These are phyloP conservation scores for Aspergillus pseudonomiae DNA, from an alignment of 2,329 filamentous ascomycete species.

Conservation along the genomic window DNA sequence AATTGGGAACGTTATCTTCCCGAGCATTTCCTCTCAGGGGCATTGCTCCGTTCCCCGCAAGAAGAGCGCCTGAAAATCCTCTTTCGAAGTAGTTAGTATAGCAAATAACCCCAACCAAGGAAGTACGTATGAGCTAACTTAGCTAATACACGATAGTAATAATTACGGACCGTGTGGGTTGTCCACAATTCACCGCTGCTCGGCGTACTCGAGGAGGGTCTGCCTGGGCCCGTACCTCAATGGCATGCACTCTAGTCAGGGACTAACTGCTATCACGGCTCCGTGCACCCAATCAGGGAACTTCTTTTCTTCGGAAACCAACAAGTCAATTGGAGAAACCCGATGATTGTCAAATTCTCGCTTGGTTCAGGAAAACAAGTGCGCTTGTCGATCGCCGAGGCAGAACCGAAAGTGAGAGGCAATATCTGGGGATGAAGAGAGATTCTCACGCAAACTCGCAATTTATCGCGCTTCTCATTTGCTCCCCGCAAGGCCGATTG, in stretches of 20 bases:
- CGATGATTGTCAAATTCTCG: slow-evolving; percentile 10
- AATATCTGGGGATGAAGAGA: slow-evolving; percentile 10
- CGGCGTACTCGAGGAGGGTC: background rate
- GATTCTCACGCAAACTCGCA: slow-evolving; percentile 16
- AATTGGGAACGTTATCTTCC: background rate
- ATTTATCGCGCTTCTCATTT: slow-evolving; percentile 18
- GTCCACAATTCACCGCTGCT: slow-evolving; percentile 4
- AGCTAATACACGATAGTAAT: background rate
- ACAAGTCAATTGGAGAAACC: slow-evolving; percentile 11
- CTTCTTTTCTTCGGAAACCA: background rate
- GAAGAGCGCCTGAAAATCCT: background rate
- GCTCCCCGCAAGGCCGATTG: slow-evolving; percentile 13
- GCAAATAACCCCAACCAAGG: background rate
- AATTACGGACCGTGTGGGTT: slow-evolving; percentile 3
- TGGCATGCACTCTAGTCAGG: slow-evolving; percentile 9
- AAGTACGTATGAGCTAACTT: background rate
- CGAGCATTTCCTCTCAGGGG: slow-evolving; percentile 3
- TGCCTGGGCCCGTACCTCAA: slow-evolving; percentile 7
- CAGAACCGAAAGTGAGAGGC: slow-evolving; percentile 9
- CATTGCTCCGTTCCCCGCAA: background rate
- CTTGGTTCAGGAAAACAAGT: slow-evolving; percentile 8
- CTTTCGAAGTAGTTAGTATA: background rate
- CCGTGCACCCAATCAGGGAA: slow-evolving; percentile 7
- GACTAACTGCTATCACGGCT: slow-evolving; percentile 9
- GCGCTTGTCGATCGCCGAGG: slow-evolving; percentile 19